Conservation (phyloP, 2,329 filamentous ascomycete species). For the Cladosporium sphaerospermum region DNA sequence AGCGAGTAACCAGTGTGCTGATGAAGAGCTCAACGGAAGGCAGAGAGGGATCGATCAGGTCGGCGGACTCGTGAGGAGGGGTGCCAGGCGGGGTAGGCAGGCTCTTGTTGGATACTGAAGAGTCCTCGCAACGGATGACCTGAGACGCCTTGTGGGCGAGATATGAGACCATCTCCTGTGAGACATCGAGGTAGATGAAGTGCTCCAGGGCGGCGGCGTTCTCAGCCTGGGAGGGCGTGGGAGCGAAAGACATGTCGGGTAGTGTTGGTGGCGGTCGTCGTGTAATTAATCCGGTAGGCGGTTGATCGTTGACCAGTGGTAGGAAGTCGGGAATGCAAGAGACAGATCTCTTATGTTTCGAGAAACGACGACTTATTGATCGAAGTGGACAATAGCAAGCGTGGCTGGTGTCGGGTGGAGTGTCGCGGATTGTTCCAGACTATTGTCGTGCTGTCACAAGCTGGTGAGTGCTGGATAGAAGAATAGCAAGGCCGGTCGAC, state of each 20-base stretch:
- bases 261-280: conserved; percentile 13
- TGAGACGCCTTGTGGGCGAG: conserved; percentile 67
- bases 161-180: conserved; percentile 69
- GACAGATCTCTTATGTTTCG: conserved; percentile 10
- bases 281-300: conserved; percentile 5
- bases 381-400: conserved; percentile 13
- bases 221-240: conserved; percentile 36
- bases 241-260: conserved; percentile 39
- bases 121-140: conserved; percentile 70
- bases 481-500: conserved; percentile 13
- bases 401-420: conserved; percentile 11
- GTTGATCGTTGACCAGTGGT: conserved; percentile 2
- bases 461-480: conserved; percentile 8
- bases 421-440: conserved; percentile 2
- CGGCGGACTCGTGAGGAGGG: conserved; percentile 46
- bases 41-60: conserved; percentile 49
- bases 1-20: conserved; percentile 79
- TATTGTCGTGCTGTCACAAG: conserved; percentile 7
- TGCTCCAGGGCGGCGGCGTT: conserved; percentile 72
- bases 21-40: conserved; percentile 89
- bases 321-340: conserved; percentile 2
- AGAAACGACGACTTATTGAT: conserved; percentile 10
- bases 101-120: conserved; percentile 36
- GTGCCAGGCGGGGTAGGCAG: conserved; percentile 56
- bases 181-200: conserved; percentile 73